A percentile compares a stretch with the other conserved stretches of the same genome.
Conservation (phyloP, 2,329 filamentous ascomycete genomes). For the Neofusicoccum umdonicola region DNA sequence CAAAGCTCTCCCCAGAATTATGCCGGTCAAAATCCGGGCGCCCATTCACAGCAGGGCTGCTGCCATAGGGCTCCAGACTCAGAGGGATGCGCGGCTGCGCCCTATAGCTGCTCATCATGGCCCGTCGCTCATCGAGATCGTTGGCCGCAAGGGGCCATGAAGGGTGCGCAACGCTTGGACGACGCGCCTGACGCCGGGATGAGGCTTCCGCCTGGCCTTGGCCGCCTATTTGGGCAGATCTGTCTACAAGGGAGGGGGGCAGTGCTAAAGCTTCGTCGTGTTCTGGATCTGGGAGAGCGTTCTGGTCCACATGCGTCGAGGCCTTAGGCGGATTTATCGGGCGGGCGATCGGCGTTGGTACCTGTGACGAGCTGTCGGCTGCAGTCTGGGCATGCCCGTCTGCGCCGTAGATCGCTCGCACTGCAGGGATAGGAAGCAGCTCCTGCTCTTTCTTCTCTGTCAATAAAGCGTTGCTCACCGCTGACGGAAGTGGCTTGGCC, state of each 20-base stretch:
- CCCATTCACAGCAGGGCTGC: slow-evolving; percentile 34
- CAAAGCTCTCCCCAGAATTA: slow-evolving; percentile 61
- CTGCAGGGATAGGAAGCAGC: slow-evolving; percentile 29
- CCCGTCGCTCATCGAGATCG: slow-evolving; percentile 38
- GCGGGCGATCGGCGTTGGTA: slow-evolving; percentile 55
- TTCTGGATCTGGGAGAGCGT: slow-evolving; percentile 35
- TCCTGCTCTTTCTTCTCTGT: slow-evolving; percentile 14
- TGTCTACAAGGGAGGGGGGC: slow-evolving; percentile 26
- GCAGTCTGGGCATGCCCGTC: slow-evolving; percentile 34
- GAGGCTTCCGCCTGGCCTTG: slow-evolving; percentile 8
- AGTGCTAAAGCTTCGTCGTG: slow-evolving; percentile 36
- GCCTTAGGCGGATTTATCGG: slow-evolving; percentile 31
- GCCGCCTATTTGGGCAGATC: slow-evolving; percentile 28
- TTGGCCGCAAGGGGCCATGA: slow-evolving; percentile 27
- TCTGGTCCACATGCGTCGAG: slow-evolving; percentile 16
- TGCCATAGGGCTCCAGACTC: slow-evolving; percentile 46
- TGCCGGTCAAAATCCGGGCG: slow-evolving; percentile 46
- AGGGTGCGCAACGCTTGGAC: slow-evolving; percentile 4
- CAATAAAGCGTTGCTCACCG: slow-evolving; percentile 7
- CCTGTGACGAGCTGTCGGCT: slow-evolving; percentile 53
- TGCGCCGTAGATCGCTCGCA: slow-evolving; percentile 30
- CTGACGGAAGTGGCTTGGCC: slow-evolving; percentile 2
- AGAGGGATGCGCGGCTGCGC: slow-evolving; percentile 50
- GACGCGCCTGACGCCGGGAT: slow-evolving; percentile 4
- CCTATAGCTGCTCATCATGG: slow-evolving; percentile 46